phyloP scores from a whole-genome alignment of 108 stramenopile species.

The Cyclostephanos tholiformis region DNA sequence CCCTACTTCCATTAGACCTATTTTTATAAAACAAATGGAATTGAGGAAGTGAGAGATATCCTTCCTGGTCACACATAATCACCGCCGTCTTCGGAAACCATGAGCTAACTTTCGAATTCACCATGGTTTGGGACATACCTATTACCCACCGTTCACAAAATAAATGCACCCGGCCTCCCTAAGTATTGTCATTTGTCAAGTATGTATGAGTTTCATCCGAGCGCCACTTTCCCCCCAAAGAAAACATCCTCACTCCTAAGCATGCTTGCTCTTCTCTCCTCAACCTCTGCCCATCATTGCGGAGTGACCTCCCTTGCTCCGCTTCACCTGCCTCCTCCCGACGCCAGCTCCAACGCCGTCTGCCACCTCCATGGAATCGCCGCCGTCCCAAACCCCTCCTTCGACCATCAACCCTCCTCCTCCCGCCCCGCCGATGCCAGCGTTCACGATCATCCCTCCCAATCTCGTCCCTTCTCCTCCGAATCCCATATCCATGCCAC shows the following conservation, averaged over 20 bases:
- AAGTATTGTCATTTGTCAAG: too few relatives aligned
- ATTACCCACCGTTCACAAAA: too few relatives aligned
- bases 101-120: not conserved
- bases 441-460: not conserved
- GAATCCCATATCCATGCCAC: not conserved
- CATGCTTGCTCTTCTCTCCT: not conserved
- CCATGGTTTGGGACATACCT: not conserved
- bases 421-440: not conserved
- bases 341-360: not conserved
- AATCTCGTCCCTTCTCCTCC: not conserved
- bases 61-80: not conserved
- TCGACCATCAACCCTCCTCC: not conserved
- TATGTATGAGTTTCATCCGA: too few relatives aligned
- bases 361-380: slow-evolving; percentile 3
- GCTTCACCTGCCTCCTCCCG: slow-evolving; percentile 29
- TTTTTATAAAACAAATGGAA: slow-evolving; percentile 16
- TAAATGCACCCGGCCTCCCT: too few relatives aligned
- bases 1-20: too few relatives aligned
- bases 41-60: not conserved
- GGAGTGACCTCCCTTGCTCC: slow-evolving; percentile 38
- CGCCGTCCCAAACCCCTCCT: not conserved
- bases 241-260: too few relatives aligned
- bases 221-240: too few relatives aligned
- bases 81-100: not conserved
- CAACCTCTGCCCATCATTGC: not conserved